Evolutionary conservation across 2,329 filamentous ascomycete species (phyloP).

Genomic region (Xylariaceae sp.): DNA sequence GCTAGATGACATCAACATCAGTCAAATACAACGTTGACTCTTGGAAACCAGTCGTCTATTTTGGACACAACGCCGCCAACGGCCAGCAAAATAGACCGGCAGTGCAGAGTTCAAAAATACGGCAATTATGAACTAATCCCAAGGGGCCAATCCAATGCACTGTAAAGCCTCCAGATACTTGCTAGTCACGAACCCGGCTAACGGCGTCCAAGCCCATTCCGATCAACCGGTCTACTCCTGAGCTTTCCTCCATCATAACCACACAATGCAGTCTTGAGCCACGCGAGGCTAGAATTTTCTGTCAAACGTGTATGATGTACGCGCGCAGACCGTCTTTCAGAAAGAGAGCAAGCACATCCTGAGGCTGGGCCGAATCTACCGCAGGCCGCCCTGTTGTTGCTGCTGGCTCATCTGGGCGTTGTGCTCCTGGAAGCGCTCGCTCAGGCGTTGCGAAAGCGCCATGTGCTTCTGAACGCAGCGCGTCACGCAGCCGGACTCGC

Average conservation of each 20-base stretch:
- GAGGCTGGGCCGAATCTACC: constrained; percentile 36
- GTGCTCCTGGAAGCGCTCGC: constrained; percentile 82
- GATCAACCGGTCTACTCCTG: not conserved
- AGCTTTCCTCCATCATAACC: not conserved
- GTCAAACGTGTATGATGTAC: constrained; percentile 2
- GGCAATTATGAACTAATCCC: constrained; percentile 2
- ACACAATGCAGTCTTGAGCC: not conserved
- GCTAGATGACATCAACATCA: not conserved
- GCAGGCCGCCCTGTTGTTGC: constrained; percentile 45
- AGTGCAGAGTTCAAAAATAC: constrained; percentile 15
- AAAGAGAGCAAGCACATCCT: not conserved
- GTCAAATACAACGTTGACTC: not conserved
- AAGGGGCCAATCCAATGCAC: not conserved
- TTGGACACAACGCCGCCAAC: too few relatives aligned
- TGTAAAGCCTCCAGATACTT: not conserved
- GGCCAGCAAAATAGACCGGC: too few relatives aligned
- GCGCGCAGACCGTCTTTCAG: not conserved
- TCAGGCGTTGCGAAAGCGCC: constrained; percentile 86
- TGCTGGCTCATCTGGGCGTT: constrained; percentile 62
- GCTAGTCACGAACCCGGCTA: too few relatives aligned
- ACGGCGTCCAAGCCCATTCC: not conserved
- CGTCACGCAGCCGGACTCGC: constrained; percentile 89
- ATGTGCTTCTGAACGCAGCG: constrained; percentile 96
- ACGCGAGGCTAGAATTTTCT: not conserved
- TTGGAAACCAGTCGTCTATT: too few relatives aligned